Evolutionary conservation across 1,284 basidiomycete genomes (phyloP).

Genomic region (Ceratobasidium sp.): DNA sequence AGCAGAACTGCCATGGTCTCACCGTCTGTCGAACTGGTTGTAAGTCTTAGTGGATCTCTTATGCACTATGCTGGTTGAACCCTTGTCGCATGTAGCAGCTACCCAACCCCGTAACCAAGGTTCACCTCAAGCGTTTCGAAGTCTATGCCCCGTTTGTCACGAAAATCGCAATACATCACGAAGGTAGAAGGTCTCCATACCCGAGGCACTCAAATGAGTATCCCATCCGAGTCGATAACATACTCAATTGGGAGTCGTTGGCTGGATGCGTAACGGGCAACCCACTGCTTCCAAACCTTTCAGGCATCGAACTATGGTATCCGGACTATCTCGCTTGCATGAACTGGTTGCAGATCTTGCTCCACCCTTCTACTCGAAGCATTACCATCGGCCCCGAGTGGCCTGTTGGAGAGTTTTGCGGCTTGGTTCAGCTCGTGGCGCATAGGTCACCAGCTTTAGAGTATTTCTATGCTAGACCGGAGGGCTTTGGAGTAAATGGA

Average conservation of each 20-base stretch:
- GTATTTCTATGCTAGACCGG: too few species aligned
- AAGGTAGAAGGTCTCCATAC: background rate
- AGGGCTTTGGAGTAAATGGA: background rate
- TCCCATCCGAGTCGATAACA: background rate
- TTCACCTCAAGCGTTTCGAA: background rate
- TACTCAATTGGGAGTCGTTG: background rate
- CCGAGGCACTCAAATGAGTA: background rate
- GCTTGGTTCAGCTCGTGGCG: background rate
- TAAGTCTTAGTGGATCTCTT: background rate
- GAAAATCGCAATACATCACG: background rate
- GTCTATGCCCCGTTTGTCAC: background rate
- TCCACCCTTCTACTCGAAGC: background rate
- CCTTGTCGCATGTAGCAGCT: background rate
- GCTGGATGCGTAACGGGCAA: background rate
- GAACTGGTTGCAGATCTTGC: background rate
- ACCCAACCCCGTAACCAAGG: background rate
- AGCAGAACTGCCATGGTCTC: background rate
- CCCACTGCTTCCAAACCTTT: background rate
- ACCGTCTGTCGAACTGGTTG: background rate
- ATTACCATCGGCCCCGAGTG: background rate
- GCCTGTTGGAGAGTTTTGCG: background rate
- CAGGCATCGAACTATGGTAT: background rate
- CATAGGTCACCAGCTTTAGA: background rate
- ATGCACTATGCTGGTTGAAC: background rate
- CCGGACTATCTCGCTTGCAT: background rate